Conservation (phyloP, 352 stramenopile species). For the Pythium guiyangense region DNA sequence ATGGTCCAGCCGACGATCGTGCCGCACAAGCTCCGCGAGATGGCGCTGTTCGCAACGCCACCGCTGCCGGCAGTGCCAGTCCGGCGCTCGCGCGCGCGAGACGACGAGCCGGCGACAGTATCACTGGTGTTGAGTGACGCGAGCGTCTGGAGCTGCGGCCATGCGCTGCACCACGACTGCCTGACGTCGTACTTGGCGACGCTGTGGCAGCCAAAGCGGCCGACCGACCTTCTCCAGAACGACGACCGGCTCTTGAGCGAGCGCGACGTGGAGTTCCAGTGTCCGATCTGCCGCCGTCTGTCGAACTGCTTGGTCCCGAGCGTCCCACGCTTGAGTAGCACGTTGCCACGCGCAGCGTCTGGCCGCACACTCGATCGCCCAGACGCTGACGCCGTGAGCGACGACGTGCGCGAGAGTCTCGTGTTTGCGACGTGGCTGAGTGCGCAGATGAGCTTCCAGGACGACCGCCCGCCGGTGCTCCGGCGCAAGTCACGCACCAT, state of each 20-base stretch:
- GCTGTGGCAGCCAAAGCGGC: conserved; percentile 57
- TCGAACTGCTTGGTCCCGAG: conserved; percentile 69
- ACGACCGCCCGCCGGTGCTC: no score
- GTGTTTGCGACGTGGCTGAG: conserved; percentile 53
- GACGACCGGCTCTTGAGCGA: conserved; percentile 67
- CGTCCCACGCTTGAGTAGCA: no score
- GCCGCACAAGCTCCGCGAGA: conserved; percentile 25
- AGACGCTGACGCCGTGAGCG: no score
- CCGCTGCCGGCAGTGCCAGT: conserved; percentile 7
- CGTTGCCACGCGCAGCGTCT: no score
- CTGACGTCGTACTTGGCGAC: conserved; percentile 68
- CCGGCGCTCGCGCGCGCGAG: no score
- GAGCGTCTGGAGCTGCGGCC: conserved; percentile 67
- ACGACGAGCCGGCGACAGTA: no score
- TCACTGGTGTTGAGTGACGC: conserved; percentile 25
- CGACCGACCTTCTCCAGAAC: conserved; percentile 35
- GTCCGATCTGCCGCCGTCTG: conserved; percentile 68
- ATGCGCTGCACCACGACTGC: conserved; percentile 63
- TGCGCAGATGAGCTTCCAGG: conserved; percentile 46
- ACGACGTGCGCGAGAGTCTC: no score
- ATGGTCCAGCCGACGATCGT: conserved; percentile 66
- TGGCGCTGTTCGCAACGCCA: neutral
- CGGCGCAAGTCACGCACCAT: conserved; percentile 32
- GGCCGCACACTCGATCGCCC: no score
- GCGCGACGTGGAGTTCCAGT: conserved; percentile 70